These are phyloP conservation scores for Nothopassalora personata DNA, from an alignment of 2,329 filamentous ascomycete species.

Conservation along the genomic window DNA sequence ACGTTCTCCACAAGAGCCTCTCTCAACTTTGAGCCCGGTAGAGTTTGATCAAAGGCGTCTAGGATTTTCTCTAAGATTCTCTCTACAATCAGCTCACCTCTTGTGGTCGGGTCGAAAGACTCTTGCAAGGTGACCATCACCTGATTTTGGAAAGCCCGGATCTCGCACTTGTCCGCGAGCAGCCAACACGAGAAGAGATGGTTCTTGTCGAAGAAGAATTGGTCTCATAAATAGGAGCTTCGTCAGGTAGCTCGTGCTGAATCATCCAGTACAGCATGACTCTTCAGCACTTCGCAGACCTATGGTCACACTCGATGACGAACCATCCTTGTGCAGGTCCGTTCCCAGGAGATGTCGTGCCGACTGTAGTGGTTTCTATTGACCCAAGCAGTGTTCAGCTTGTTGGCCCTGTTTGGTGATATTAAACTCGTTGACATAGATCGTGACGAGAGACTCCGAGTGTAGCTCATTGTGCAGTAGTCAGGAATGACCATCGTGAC, in stretches of 20 bases:
- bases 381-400: background rate
- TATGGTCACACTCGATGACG: background rate
- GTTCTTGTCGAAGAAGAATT: background rate
- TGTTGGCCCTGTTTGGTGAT: background rate
- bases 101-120: background rate
- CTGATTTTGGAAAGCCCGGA: background rate
- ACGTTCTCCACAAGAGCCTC: background rate
- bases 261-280: constrained; percentile 7
- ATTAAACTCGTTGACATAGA: background rate
- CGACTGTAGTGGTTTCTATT: background rate
- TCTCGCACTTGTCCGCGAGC: background rate
- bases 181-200: background rate
- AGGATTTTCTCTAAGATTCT: background rate
- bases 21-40: background rate
- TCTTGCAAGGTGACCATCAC: background rate
- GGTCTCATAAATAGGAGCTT: background rate
- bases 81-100: background rate
- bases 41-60: no score
- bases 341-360: background rate
- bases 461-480: background rate
- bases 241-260: background rate
- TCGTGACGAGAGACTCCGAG: background rate
- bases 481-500: background rate
- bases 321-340: background rate
- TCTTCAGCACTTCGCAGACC: background rate